Evolutionary conservation across 371 early-diverging fungal genomes (phyloP), one percentile per base, ranked within the genome.

Genomic region (Haplosporangium sp.): DNA sequence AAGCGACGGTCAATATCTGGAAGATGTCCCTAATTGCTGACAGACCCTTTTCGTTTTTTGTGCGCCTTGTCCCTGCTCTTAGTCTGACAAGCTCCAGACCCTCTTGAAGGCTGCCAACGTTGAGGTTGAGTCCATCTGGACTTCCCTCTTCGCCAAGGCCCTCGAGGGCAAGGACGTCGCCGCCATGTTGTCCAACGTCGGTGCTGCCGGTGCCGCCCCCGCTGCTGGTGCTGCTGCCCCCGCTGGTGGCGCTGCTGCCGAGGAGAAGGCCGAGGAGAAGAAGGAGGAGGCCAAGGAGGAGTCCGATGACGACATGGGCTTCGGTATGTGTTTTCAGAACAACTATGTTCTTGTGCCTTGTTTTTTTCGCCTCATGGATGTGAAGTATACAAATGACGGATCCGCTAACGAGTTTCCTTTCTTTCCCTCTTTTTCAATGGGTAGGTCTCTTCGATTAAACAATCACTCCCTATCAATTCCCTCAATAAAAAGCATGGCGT

Each of bases 71-170:
- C n/a, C n/a, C n/a, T n/a, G n/a, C n/a, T n/a, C 54, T 14, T 90
- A 97, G 98, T 94, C 97, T 81, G 98, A 98, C 87, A 96, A 96
- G 92, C 91, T 98, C 74, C 87, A 86, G 85, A 85, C 95, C 73
- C 87, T 98, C 83, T 91, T 92, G 87, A 91, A 90, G 83, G 97
- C 96, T 80, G 96, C 98, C 77, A 94, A 95, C 83, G 85, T 96
- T 70, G 92, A 93, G 62, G 92, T 98, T 81, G 98, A 98, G 86
- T 86, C 95, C 74, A 95, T 98, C 91, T 98, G 96, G 96, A 92
- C 94, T 83, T 86, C 86, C 82, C 89, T 98, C 81, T 98, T 98
- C 86, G 95, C 99, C 87, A 98, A 98, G 95, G 98, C 98, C 68
- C 92, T 98, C 79, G 95, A 89, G 69, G 97, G 97, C 81, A 94